A percentile compares a stretch with the other conserved stretches of the same genome.
Conservation (phyloP, 306 rosid species). For the Luffa acutangula region DNA sequence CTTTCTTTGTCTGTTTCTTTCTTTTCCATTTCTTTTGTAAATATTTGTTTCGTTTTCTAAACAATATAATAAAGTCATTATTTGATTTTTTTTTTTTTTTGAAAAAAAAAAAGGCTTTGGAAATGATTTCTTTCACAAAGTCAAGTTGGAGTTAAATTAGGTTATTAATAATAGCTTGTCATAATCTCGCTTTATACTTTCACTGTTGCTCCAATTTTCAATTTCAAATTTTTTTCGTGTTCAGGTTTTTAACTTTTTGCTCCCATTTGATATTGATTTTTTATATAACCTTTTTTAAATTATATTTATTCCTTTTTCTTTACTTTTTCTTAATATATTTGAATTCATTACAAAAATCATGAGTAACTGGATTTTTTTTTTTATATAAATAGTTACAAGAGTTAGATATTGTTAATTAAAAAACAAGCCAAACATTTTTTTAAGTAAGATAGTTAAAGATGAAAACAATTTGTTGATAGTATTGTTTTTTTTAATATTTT, state of each 20-base stretch:
- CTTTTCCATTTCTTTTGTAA: constrained; percentile 14
- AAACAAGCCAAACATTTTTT: too few relatives aligned
- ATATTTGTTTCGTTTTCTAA: not conserved
- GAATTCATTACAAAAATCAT: not conserved
- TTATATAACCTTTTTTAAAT: not conserved
- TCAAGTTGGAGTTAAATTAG: constrained; percentile 7
- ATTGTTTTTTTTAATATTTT: too few relatives aligned
- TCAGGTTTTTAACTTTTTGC: not conserved
- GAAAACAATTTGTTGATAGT: too few relatives aligned
- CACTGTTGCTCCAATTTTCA: not conserved
- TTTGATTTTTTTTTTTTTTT: not conserved
- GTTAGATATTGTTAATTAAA: too few relatives aligned
- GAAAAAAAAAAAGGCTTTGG: not conserved
- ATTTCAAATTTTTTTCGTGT: not conserved
- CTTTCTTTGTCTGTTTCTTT: constrained; percentile 35
- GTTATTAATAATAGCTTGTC: not conserved
- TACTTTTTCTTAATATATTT: not conserved
- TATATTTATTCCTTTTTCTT: not conserved
- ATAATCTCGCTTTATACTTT: not conserved
- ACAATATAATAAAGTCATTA: constrained; percentile 2
- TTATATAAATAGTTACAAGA: too few relatives aligned
- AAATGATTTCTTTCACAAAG: constrained; percentile 1
- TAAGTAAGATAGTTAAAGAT: too few relatives aligned
- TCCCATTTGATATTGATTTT: not conserved
- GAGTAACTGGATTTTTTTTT: not conserved